A percentile compares a stretch with the other conserved stretches of the same genome.
phyloP scores from a whole-genome alignment of 768 basidiomycete species.

The Pisolithus sp. region DNA sequence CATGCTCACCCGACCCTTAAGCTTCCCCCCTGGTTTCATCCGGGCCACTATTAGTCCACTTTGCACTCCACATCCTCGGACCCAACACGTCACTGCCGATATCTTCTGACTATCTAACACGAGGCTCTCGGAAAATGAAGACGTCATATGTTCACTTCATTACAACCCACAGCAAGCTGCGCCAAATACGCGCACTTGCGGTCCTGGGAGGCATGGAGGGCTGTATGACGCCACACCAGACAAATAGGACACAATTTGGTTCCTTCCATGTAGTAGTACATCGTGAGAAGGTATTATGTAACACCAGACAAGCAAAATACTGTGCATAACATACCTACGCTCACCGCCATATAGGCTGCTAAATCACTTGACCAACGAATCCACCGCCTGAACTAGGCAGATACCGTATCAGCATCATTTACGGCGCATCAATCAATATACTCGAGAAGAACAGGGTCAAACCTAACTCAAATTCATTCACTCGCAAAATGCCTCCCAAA shows the following conservation, averaged over 20 bases:
- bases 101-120: neutral
- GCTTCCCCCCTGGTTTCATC: neutral
- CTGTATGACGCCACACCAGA: neutral
- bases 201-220: neutral
- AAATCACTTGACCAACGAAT: neutral
- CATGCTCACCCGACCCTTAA: too few relatives aligned
- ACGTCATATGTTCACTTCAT: too few relatives aligned
- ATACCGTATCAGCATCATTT: too few relatives aligned
- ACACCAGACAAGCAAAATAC: neutral
- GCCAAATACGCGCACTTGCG: neutral
- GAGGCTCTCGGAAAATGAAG: neutral
- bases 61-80: neutral
- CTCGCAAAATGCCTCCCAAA: constrained; percentile 25
- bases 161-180: too few relatives aligned
- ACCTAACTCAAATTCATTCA: neutral
- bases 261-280: neutral
- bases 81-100: neutral
- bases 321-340: too few relatives aligned
- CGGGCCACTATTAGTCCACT: neutral
- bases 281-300: neutral
- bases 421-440: too few relatives aligned
- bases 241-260: neutral
- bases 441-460: too few relatives aligned
- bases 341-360: neutral
- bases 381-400: neutral